phyloP scores from a whole-genome alignment of 805 yeast genomes.

The Cyberlindnera japonica region DNA sequence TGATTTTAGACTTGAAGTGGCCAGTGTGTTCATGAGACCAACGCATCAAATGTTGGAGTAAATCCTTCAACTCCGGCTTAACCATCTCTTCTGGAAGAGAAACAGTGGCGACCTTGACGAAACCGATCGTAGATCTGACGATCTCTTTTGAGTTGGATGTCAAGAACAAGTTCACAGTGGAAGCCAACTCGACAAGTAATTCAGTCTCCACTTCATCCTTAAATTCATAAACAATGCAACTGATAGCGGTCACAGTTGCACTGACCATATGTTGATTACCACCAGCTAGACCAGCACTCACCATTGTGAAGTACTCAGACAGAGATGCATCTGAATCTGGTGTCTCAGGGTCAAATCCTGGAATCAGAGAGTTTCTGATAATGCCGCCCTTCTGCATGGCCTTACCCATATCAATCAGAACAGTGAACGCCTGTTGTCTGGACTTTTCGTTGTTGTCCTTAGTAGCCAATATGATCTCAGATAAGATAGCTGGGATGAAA shows the following conservation, averaged over 20 bases:
- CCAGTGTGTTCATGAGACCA: slow-evolving; percentile 98
- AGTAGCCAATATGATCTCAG: slow-evolving; percentile 86
- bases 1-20: slow-evolving; percentile 88
- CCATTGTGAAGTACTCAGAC: slow-evolving; percentile 85
- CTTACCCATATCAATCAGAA: slow-evolving; percentile 75
- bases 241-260: slow-evolving; percentile 88
- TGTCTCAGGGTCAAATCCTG: slow-evolving; percentile 59
- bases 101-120: slow-evolving; percentile 83
- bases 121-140: slow-evolving; percentile 91
- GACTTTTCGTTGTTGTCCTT: slow-evolving; percentile 93
- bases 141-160: slow-evolving; percentile 91
- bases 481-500: slow-evolving; percentile 76
- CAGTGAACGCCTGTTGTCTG: slow-evolving; percentile 72
- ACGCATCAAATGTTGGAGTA: slow-evolving; percentile 70
- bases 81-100: slow-evolving; percentile 78
- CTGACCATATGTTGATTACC: slow-evolving; percentile 93
- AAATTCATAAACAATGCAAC: slow-evolving; percentile 85
- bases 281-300: slow-evolving; percentile 95
- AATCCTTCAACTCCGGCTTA: slow-evolving; percentile 56
- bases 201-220: slow-evolving; percentile 58
- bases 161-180: slow-evolving; percentile 84
- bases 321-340: slow-evolving; percentile 67
- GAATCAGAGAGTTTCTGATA: slow-evolving; percentile 59
- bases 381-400: slow-evolving; percentile 66
- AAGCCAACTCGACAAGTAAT: slow-evolving; percentile 66